Evolutionary conservation across 148 eudicot genomes (phyloP).

Genomic region (Arctostaphylos glauca): DNA sequence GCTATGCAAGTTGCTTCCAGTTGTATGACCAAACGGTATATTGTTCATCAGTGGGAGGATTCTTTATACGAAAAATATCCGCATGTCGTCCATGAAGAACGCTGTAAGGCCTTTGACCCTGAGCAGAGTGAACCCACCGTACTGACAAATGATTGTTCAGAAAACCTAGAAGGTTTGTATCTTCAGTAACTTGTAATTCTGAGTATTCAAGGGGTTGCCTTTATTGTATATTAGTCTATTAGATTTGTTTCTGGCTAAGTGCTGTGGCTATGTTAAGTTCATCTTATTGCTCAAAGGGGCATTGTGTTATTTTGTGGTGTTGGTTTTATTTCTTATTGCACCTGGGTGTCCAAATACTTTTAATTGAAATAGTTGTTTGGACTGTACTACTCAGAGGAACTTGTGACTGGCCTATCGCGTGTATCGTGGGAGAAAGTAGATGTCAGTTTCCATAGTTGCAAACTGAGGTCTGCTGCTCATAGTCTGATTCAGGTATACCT

Average conservation of each 20-base stretch:
- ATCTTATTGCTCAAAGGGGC: not conserved
- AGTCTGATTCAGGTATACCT: constrained; percentile 86
- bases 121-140: constrained; percentile 26
- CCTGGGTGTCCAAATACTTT: not conserved
- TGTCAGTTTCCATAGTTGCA: constrained; percentile 91
- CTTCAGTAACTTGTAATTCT: not conserved
- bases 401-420: constrained; percentile 72
- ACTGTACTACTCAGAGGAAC: constrained; percentile 59
- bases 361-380: not conserved
- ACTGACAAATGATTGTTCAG: constrained; percentile 26
- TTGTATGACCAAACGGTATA: constrained; percentile 18
- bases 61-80: constrained; percentile 51
- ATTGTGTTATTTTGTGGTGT: not conserved
- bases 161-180: constrained; percentile 42
- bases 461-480: constrained; percentile 72
- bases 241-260: not conserved
- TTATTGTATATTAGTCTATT: not conserved
- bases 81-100: constrained; percentile 54
- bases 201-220: not conserved
- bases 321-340: constrained; percentile 17
- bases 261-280: not conserved
- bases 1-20: constrained; percentile 10
- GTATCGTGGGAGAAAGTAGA: constrained; percentile 97
- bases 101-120: constrained; percentile 39
- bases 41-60: constrained; percentile 53